phyloP scores from a whole-genome alignment of 208 protist species.

The Tritrichomonas foetus region DNA sequence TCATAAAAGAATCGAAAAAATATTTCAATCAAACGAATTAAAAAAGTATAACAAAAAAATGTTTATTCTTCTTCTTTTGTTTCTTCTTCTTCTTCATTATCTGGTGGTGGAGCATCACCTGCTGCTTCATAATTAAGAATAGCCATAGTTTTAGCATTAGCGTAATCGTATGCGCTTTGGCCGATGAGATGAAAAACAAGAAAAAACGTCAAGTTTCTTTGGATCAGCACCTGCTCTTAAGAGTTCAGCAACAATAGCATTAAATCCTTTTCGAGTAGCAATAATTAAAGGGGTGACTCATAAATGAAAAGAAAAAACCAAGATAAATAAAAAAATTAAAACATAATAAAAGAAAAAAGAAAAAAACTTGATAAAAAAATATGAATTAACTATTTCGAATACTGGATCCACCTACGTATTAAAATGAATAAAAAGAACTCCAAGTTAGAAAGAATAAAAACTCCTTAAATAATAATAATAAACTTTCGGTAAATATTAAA shows the following conservation, averaged over 20 bases:
- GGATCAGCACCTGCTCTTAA: neutral
- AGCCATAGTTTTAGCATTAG: conserved; percentile 8
- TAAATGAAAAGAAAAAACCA: neutral
- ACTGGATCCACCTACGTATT: neutral
- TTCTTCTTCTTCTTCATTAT: conserved; percentile 16
- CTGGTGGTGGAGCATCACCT: too few species aligned
- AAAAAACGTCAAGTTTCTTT: neutral
- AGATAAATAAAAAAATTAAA: conserved; percentile 18
- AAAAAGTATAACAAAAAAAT: too few species aligned
- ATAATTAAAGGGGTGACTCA: conserved; percentile 29
- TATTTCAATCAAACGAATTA: too few species aligned
- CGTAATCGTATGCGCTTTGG: neutral
- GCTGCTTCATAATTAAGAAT: neutral
- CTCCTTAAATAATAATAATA: neutral
- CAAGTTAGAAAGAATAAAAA: neutral
- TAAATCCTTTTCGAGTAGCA: conserved; percentile 23
- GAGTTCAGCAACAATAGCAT: conserved; percentile 20
- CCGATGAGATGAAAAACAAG: neutral
- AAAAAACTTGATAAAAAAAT: neutral
- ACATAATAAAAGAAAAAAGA: neutral
- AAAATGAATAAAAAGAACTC: neutral
- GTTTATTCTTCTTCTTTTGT: conserved; percentile 28
- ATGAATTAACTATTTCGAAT: neutral
- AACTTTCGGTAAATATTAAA: neutral
- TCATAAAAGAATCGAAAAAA: too few species aligned